Base-by-base conservation (phyloP, 345 rosid species). In the Hibiscus syriacus region DNA sequence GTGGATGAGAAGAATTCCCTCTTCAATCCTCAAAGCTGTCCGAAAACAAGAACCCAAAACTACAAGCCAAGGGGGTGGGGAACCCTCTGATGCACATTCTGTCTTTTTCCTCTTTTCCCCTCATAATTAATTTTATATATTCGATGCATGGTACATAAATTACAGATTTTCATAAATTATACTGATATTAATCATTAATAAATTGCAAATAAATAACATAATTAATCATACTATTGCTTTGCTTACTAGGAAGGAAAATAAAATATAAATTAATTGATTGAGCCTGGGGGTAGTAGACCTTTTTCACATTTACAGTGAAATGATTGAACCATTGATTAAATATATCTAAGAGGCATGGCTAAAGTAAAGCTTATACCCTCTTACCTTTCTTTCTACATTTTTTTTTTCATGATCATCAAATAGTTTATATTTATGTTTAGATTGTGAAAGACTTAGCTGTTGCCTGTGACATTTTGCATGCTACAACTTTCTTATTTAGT, bases 301-400 rank as follows among this genome's bases (percentile, higher is more conserved):
- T 82, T 82, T 77, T 56, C 50, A 63, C 45, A 45, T 79, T 81
- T 71, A 80, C 75, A 66, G 73, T 66, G 75, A 68, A 55, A 81
- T 83, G 87, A 85, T 80, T 78, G 84, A 81, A 73, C 34, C 84
- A 73, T 81, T n/a, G n/a, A n/a, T n/a, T n/a, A 79, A 84, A 77
- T 79, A 69, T 55, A 11, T 50, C 12, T 27, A 59, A 58, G 45
- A 41, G 62, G 74, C 49, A 74, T 72, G 75, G 67, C 71, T 55
- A 84, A 78, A 72, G 78, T 74, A 12, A 39, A 39, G 45, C 45
- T 8, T 41, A 41, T 41, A 2, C 46, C 16, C 3, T 48, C 52
- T 53, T 17, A 30, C 49, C 56, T 39, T 10, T n/a, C 5, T 14
- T 27, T 39, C 13, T 39, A 12, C 12, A n/a, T n/a, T n/a, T n/a